Conservation (phyloP, 257 asterid genomes). For the Thymus quinquecostatus region DNA sequence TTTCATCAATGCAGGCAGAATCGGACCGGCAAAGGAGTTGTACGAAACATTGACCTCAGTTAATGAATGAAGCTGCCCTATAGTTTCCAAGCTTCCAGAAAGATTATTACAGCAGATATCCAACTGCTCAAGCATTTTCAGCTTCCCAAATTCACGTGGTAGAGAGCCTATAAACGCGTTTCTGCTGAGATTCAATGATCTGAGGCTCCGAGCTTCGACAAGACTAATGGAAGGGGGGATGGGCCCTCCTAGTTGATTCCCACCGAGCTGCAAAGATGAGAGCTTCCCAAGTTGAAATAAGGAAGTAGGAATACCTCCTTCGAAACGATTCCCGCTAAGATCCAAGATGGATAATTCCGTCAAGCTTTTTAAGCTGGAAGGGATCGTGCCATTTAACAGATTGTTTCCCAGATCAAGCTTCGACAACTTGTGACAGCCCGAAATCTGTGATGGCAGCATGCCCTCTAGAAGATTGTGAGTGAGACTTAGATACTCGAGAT, state of each 20-base stretch:
- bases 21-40: slow-evolving; percentile 63
- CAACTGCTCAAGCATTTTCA: slow-evolving; percentile 64
- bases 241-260: slow-evolving; percentile 58
- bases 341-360: slow-evolving; percentile 50
- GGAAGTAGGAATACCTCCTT: slow-evolving; percentile 54
- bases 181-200: slow-evolving; percentile 65
- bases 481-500: slow-evolving; percentile 55
- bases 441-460: slow-evolving; percentile 49
- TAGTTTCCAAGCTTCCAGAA: slow-evolving; percentile 55
- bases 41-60: slow-evolving; percentile 55
- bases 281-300: slow-evolving; percentile 64
- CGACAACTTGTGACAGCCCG: slow-evolving; percentile 54
- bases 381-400: slow-evolving; percentile 62
- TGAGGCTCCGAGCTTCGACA: slow-evolving; percentile 50
- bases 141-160: slow-evolving; percentile 61
- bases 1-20: slow-evolving; percentile 49
- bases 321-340: slow-evolving; percentile 60
- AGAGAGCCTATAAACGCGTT: slow-evolving; percentile 55
- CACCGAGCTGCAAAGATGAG: slow-evolving; percentile 65
- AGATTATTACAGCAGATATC: slow-evolving; percentile 66
- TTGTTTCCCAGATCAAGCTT: slow-evolving; percentile 62
- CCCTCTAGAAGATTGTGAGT: slow-evolving; percentile 70
- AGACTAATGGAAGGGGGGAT: slow-evolving; percentile 49
- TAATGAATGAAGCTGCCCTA: slow-evolving; percentile 55
- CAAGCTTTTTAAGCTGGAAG: slow-evolving; percentile 55